phyloP scores from a whole-genome alignment of 345 rosid species.

The Boechera stricta region DNA sequence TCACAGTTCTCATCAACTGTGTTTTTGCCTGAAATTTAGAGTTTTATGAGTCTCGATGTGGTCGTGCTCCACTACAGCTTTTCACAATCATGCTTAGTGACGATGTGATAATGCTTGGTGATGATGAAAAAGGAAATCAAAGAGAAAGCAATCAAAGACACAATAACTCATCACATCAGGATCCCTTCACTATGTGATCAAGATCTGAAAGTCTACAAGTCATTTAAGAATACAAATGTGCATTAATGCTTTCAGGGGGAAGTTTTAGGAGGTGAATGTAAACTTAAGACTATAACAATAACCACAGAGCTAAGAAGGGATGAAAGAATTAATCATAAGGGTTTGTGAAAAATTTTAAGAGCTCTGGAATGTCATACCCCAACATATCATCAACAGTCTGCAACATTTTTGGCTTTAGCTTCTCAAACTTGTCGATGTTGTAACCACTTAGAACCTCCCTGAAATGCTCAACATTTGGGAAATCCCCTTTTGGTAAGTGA shows the following conservation, averaged over 20 bases:
- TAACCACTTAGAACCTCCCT: conserved; percentile 75
- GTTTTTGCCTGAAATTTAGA: too few species aligned
- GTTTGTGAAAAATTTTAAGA: conserved; percentile 78
- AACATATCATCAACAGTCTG: conserved; percentile 92
- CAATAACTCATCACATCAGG: too few species aligned
- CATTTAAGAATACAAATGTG: conserved; percentile 40
- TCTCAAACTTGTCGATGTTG: conserved; percentile 86
- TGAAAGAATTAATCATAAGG: conserved; percentile 63
- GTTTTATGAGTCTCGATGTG: too few species aligned
- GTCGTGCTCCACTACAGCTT: too few species aligned
- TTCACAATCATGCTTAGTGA: too few species aligned
- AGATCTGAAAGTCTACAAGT: neutral
- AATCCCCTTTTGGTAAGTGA: conserved; percentile 88
- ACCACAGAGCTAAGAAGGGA: conserved; percentile 10
- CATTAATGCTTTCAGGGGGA: conserved; percentile 19
- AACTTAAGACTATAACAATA: conserved; percentile 6
- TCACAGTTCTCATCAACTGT: too few species aligned
- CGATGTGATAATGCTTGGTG: too few species aligned
- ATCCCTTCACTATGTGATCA: too few species aligned
- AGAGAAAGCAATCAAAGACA: too few species aligned
- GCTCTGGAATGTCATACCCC: conserved; percentile 88
- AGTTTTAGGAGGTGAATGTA: conserved; percentile 17
- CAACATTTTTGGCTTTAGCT: conserved; percentile 86
- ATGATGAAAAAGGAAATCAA: too few species aligned
- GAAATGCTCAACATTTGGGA: conserved; percentile 85